A percentile compares a stretch with the other conserved stretches of the same genome.
These are phyloP conservation scores for Malus hybrid DNA, from an alignment of 331 rosid species.

Conservation along the genomic window DNA sequence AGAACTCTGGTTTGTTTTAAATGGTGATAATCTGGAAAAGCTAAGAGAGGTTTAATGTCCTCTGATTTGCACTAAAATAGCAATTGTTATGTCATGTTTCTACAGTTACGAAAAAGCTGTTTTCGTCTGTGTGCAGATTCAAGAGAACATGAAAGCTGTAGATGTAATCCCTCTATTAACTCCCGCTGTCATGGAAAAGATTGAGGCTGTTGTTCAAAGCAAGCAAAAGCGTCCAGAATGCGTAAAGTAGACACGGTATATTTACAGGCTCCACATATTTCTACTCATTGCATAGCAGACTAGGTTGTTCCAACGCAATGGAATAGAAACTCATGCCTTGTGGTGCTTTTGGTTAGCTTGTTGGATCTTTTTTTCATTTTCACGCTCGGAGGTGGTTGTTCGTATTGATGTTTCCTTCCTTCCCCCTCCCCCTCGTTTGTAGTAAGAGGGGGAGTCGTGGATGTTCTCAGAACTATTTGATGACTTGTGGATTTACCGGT, in stretches of 20 bases:
- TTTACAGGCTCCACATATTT: conserved; percentile 11
- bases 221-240: conserved; percentile 96
- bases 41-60: background rate
- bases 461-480: background rate
- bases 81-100: background rate
- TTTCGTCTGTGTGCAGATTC: conserved; percentile 39
- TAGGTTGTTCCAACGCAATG: background rate
- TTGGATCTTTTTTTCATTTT: background rate
- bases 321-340: background rate
- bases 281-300: conserved; percentile 17
- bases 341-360: background rate
- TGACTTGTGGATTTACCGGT: background rate
- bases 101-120: background rate
- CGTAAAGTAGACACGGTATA: conserved; percentile 35
- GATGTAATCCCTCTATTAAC: conserved; percentile 78
- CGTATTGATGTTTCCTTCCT: background rate
- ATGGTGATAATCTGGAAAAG: background rate
- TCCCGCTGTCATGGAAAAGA: conserved; percentile 88
- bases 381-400: background rate
- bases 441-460: background rate
- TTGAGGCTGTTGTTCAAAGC: conserved; percentile 77
- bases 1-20: background rate
- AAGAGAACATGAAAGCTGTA: conserved; percentile 95
- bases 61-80: background rate
- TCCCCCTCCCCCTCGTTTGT: background rate